Conservation (phyloP, 2,329 filamentous ascomycete species). For the Colletotrichum spinosum region DNA sequence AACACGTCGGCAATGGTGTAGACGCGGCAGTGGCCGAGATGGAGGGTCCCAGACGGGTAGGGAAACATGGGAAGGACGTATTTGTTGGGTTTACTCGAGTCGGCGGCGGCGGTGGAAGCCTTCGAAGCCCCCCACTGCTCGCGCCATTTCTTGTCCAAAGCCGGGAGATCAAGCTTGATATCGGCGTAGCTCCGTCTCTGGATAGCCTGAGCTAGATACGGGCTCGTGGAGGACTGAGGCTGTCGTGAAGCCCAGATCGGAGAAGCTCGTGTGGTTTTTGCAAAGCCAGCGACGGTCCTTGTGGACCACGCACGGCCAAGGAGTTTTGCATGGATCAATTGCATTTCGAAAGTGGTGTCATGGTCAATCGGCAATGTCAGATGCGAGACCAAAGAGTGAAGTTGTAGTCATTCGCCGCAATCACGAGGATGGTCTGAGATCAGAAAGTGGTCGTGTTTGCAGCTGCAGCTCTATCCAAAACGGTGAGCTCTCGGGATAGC, state of each 20-base stretch:
- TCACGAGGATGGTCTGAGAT: constrained; percentile 8
- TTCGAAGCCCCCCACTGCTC: constrained; percentile 53
- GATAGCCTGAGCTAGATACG: constrained; percentile 15
- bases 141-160: constrained; percentile 66
- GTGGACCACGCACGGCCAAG: constrained; percentile 38
- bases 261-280: constrained; percentile 15
- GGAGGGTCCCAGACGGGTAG: constrained; percentile 87
- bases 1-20: constrained; percentile 93
- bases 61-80: constrained; percentile 95
- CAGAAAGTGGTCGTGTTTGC: constrained; percentile 21
- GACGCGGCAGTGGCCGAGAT: constrained; percentile 88
- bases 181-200: constrained; percentile 51
- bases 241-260: constrained; percentile 19
- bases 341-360: constrained; percentile 43
- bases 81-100: constrained; percentile 44
- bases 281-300: constrained; percentile 18
- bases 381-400: background rate
- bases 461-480: constrained; percentile 33
- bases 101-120: constrained; percentile 32
- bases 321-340: constrained; percentile 43
- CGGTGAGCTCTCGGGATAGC: constrained; percentile 28
- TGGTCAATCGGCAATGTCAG: constrained; percentile 27
- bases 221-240: constrained; percentile 19
- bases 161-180: constrained; percentile 56
- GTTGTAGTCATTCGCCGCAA: constrained; percentile 19